Evolutionary conservation across 2,329 filamentous ascomycete genomes (phyloP).

Genomic region (Diaporthe nobilis): DNA sequence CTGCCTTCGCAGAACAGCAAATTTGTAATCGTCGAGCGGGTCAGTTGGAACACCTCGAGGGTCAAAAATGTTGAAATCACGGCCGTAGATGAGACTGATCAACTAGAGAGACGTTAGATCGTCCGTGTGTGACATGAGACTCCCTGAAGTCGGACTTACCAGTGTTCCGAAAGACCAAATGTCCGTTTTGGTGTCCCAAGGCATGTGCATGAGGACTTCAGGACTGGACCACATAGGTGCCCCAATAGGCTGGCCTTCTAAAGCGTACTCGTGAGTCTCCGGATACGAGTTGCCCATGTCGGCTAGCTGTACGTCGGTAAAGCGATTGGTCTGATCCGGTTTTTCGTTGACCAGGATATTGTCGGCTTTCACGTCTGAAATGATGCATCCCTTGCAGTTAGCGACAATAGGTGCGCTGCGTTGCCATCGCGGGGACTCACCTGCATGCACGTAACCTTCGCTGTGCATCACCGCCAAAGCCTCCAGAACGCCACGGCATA

Average conservation of each 20-base stretch:
- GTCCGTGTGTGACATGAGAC: neutral
- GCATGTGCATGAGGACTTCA: conserved; percentile 7
- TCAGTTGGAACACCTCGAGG: neutral
- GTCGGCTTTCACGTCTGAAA: conserved; percentile 2
- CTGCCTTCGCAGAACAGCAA: neutral
- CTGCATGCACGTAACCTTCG: conserved; percentile 15
- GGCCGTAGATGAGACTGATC: conserved; percentile 11
- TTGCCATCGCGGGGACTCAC: neutral
- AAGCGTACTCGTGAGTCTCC: neutral
- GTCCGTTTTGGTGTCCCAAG: conserved; percentile 18
- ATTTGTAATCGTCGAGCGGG: conserved; percentile 6
- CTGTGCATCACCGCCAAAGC: neutral
- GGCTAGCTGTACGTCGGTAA: neutral
- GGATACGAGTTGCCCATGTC: conserved; percentile 22
- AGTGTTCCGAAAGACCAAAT: conserved; percentile 21
- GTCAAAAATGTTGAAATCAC: conserved; percentile 17
- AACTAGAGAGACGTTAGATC: neutral
- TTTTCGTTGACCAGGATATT: neutral
- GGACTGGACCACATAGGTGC: conserved; percentile 11
- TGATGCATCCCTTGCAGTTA: neutral
- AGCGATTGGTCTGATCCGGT: neutral
- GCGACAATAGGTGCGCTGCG: neutral
- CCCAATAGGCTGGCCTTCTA: conserved; percentile 1
- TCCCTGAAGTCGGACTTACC: neutral
- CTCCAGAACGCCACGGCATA: neutral